Evolutionary conservation across 2,329 filamentous ascomycete genomes (phyloP).

Genomic region (Teratosphaeria destructans): DNA sequence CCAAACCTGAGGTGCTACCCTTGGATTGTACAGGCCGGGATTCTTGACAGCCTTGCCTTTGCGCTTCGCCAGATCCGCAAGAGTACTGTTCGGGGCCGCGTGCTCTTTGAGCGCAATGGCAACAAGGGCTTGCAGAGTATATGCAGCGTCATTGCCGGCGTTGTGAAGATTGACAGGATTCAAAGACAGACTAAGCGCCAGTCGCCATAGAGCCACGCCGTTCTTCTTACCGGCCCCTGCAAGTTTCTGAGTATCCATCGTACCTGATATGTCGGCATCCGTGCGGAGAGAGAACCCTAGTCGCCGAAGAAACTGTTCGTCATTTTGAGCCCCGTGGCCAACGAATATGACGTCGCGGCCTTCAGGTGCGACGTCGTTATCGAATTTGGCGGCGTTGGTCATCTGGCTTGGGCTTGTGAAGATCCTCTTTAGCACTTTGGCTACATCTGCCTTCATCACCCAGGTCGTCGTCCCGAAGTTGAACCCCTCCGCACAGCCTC

Average conservation of each 20-base stretch:
- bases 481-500: slow-evolving; percentile 19
- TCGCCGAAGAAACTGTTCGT: slow-evolving; percentile 10
- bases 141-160: slow-evolving; percentile 22
- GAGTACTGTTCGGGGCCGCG: slow-evolving; percentile 2
- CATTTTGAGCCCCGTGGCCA: slow-evolving; percentile 15
- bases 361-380: not conserved
- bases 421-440: slow-evolving; percentile 5
- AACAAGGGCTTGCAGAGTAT: slow-evolving; percentile 16
- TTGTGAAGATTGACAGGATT: slow-evolving; percentile 17
- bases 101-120: slow-evolving; percentile 11
- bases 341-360: slow-evolving; percentile 16
- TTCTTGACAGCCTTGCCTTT: not conserved
- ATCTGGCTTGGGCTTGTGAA: slow-evolving; percentile 7
- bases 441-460: slow-evolving; percentile 7
- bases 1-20: not conserved
- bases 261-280: slow-evolving; percentile 6
- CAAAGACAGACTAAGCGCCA: slow-evolving; percentile 7
- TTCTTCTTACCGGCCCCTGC: slow-evolving; percentile 11
- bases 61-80: not conserved
- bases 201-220: slow-evolving; percentile 5
- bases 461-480: slow-evolving; percentile 15
- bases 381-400: slow-evolving; percentile 3
- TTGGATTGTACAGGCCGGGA: not conserved
- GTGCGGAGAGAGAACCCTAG: slow-evolving; percentile 7
- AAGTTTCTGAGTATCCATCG: slow-evolving; percentile 14